Base-by-base conservation (phyloP, 805 yeast genomes). In the Saccharomycopsis sp. region DNA sequence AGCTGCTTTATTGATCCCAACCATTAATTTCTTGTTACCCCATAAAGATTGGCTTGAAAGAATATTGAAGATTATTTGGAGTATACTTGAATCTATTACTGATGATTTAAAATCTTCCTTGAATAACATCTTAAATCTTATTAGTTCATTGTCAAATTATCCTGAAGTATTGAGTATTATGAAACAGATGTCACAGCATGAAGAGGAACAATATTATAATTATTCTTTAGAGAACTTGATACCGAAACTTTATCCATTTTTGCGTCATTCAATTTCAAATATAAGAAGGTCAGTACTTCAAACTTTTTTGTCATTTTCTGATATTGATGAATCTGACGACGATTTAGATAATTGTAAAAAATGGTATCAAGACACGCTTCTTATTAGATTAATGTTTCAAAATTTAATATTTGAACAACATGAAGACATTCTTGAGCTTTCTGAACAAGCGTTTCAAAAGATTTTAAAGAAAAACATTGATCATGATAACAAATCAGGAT, bases 71-170 rank as follows among this genome's bases (percentile, higher is more conserved):
- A 93, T 88, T 2, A 79, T 93, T n/a, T 93, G 98, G 98, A 81
- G 78, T 42, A 85, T 94, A 43, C 66, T 93, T 24, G 77, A 88
- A 2, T 84, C 83, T 55, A 68, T 90, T 46, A 80, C 85, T 54
- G 98, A 93, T 60, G 99, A 93, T 61, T 69, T 93, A 40, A 85
- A 95, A 9, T 95, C 97, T 0, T 83, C 96, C 3, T 87, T 93
- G 36, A 97, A 97, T 29, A 84, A 95, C 2, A 93, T 93, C 1
- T 89, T 93, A 96, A 96, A 93, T 61, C 66, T 93, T 19, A 69
- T 93, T 44, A 89, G 96, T 2, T 85, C 83, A 54, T 68, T 93
- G 40, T 93, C 97, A 59, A 75, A 88, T 4, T 89, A 82, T 61
- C 74, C 77, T 2, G 79, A 79, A 56, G 96, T 89, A 4, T 66